phyloP scores from a whole-genome alignment of 345 rosid species.

The Camelina sativa region DNA sequence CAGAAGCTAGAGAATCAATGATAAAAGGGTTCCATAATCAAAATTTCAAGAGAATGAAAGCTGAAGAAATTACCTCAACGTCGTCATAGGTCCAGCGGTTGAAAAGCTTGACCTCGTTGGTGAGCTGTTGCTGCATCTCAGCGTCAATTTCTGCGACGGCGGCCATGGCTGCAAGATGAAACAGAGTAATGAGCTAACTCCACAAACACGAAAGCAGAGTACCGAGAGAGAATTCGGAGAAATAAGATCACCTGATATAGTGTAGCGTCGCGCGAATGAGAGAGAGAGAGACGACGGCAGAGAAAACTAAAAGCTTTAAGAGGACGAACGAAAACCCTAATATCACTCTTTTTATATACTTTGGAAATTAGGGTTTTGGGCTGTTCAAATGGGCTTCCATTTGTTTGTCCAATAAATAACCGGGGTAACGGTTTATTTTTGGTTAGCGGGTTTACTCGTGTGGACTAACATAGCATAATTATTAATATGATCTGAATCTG shows the following conservation, averaged over 20 bases:
- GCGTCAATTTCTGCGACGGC: constrained; percentile 35
- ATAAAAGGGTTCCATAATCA: neutral
- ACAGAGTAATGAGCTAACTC: constrained; percentile 23
- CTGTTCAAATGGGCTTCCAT: constrained; percentile 30
- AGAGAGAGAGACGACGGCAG: constrained; percentile 26
- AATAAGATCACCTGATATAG: constrained; percentile 30
- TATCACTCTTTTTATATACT: constrained; percentile 6
- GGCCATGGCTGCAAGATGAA: constrained; percentile 41
- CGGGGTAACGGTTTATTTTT: constrained; percentile 23
- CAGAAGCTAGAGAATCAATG: neutral
- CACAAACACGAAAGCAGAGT: neutral
- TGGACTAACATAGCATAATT: neutral
- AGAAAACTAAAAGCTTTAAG: constrained; percentile 2
- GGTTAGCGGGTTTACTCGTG: constrained; percentile 26
- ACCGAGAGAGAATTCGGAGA: neutral
- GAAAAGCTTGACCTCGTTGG: constrained; percentile 72
- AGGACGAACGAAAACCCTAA: constrained; percentile 38
- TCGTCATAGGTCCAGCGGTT: constrained; percentile 80
- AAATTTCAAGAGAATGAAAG: neutral
- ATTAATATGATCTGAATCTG: neutral
- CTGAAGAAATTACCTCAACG: constrained; percentile 48
- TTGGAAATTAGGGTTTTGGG: constrained; percentile 34
- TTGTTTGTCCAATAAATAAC: constrained; percentile 22
- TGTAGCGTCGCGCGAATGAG: constrained; percentile 38
- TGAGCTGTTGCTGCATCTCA: constrained; percentile 43